phyloP scores from a whole-genome alignment of 371 early-diverging fungal species.

The Fennellomyces sp. region DNA sequence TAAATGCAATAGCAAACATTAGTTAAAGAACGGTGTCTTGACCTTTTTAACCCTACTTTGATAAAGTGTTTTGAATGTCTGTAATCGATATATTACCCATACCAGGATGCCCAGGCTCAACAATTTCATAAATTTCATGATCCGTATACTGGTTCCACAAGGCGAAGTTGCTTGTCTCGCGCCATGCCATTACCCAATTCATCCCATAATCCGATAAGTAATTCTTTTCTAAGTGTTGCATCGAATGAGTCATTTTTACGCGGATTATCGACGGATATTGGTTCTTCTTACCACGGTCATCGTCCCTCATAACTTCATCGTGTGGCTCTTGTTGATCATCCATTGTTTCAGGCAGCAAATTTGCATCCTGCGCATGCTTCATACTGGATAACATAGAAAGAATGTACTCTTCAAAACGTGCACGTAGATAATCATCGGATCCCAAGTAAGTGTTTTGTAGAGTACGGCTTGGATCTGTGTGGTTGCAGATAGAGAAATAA shows the following conservation, averaged over 20 bases:
- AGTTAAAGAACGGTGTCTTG: no score
- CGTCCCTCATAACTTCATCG: slow-evolving; percentile 36
- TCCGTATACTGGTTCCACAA: slow-evolving; percentile 72
- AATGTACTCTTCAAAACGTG: slow-evolving; percentile 79
- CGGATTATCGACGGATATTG: neutral
- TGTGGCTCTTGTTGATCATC: slow-evolving; percentile 10
- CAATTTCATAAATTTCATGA: slow-evolving; percentile 68
- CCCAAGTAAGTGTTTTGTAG: slow-evolving; percentile 68
- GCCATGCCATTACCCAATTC: slow-evolving; percentile 71
- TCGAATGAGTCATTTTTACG: neutral
- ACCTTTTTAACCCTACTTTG: slow-evolving; percentile 63
- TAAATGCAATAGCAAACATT: slow-evolving; percentile 3
- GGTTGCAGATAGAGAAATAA: slow-evolving; percentile 6
- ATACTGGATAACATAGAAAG: slow-evolving; percentile 70
- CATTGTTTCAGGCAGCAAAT: slow-evolving; percentile 29
- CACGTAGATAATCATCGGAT: slow-evolving; percentile 80
- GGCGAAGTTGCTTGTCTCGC: slow-evolving; percentile 68
- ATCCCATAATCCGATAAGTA: slow-evolving; percentile 67
- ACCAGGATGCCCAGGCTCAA: slow-evolving; percentile 74
- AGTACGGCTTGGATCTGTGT: slow-evolving; percentile 56
- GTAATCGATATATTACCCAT: slow-evolving; percentile 65
- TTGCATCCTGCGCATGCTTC: slow-evolving; percentile 59
- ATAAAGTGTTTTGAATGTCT: slow-evolving; percentile 63
- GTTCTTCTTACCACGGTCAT: slow-evolving; percentile 31
- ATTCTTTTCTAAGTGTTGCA: slow-evolving; percentile 51